Evolutionary conservation across 2,329 filamentous ascomycete genomes (phyloP).

Genomic region (Diaporthe batatas): DNA sequence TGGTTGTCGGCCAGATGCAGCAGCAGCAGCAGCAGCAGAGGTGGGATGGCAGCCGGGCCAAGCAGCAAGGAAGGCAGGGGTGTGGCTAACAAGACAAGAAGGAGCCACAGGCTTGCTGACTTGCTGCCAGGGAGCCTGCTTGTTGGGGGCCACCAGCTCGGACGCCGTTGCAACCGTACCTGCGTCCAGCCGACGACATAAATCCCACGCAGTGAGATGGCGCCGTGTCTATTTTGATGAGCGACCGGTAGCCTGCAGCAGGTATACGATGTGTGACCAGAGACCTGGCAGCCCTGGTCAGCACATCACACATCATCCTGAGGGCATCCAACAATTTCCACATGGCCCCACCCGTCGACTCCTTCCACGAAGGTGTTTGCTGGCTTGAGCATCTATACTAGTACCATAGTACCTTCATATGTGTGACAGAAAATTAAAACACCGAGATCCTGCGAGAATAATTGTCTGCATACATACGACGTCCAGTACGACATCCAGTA

Average conservation of each 20-base stretch:
- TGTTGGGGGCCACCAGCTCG: neutral
- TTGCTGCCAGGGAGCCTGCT: too few relatives aligned
- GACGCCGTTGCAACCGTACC: slow-evolving; percentile 22
- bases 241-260: slow-evolving; percentile 21
- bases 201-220: neutral
- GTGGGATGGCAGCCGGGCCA: slow-evolving; percentile 16
- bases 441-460: neutral
- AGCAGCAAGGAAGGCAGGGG: slow-evolving; percentile 8
- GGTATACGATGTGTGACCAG: slow-evolving; percentile 15
- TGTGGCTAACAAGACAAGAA: neutral
- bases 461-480: neutral
- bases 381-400: too few relatives aligned
- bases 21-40: neutral
- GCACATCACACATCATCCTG: too few relatives aligned
- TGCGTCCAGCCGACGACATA: slow-evolving; percentile 29
- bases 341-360: too few relatives aligned
- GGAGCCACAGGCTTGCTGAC: too few relatives aligned
- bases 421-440: neutral
- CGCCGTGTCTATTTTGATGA: slow-evolving; percentile 6
- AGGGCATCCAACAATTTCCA: too few relatives aligned
- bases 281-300: too few relatives aligned
- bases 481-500: too few relatives aligned
- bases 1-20: slow-evolving; percentile 12
- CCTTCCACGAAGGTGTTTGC: too few relatives aligned
- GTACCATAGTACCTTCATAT: too few relatives aligned